These are phyloP conservation scores for Myrmaecium sp. DNA, from an alignment of 2,329 filamentous ascomycete genomes.

Conservation along the genomic window DNA sequence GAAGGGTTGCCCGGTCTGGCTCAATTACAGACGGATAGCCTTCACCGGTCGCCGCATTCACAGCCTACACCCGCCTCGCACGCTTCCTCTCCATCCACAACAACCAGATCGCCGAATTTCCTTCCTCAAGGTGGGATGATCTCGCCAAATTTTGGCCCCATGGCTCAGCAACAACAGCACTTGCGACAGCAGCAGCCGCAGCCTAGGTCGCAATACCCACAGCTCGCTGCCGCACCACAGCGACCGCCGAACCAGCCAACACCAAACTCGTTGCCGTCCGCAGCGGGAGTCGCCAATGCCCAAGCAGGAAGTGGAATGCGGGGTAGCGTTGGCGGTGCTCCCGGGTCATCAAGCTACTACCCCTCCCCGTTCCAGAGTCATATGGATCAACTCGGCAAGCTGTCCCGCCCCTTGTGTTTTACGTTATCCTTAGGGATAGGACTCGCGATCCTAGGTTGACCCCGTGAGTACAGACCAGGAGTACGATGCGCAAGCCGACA, in stretches of 20 bases:
- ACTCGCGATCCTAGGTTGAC: constrained; percentile 53
- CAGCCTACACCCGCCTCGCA: constrained; percentile 75
- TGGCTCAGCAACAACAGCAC: constrained; percentile 31
- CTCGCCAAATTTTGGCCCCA: constrained; percentile 40
- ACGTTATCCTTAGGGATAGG: constrained; percentile 30
- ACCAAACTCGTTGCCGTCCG: constrained; percentile 17
- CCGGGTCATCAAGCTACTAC: constrained; percentile 45
- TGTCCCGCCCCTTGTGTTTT: constrained; percentile 36
- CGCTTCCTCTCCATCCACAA: constrained; percentile 45
- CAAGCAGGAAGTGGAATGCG: constrained; percentile 17
- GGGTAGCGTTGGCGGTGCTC: constrained; percentile 16
- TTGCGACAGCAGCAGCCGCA: constrained; percentile 30
- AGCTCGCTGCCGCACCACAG: constrained; percentile 23
- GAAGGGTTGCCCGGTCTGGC: constrained; percentile 30
- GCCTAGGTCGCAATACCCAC: constrained; percentile 30
- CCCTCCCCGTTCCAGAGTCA: constrained; percentile 82
- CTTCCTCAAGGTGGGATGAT: constrained; percentile 43
- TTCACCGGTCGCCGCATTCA: constrained; percentile 49
- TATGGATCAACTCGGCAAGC: constrained; percentile 89
- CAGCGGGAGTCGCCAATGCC: constrained; percentile 19
- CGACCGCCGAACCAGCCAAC: constrained; percentile 18
- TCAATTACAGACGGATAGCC: constrained; percentile 22
- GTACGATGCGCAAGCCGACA: constrained; percentile 79
- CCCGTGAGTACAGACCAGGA: constrained; percentile 71
- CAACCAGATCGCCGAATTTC: constrained; percentile 44